Evolutionary conservation across 345 rosid genomes (phyloP).

Genomic region (Leavenworthia alabamica): DNA sequence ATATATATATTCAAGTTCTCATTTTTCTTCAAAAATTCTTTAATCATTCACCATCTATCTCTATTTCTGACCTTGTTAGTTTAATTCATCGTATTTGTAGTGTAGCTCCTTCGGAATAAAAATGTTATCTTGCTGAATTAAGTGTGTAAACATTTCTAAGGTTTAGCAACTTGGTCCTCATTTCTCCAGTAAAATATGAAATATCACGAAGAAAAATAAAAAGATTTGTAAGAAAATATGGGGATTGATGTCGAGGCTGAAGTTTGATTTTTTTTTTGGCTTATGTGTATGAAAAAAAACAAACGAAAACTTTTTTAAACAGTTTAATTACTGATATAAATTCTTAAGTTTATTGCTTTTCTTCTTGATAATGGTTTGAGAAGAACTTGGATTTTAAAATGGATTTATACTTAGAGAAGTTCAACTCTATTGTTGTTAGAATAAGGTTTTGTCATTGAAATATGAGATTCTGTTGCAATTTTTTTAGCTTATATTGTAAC

Average conservation of each 20-base stretch:
- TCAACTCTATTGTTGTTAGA: neutral
- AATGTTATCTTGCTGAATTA: too few relatives aligned
- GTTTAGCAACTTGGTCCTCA: too few relatives aligned
- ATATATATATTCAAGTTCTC: neutral
- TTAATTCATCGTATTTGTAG: neutral
- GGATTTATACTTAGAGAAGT: neutral
- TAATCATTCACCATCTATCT: neutral
- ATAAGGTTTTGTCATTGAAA: neutral
- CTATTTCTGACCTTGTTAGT: conserved; percentile 3
- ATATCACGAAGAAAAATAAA: neutral
- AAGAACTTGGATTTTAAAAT: neutral
- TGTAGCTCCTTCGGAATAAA: too few relatives aligned
- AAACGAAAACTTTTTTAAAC: neutral
- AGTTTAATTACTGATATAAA: neutral
- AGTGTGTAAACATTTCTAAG: too few relatives aligned
- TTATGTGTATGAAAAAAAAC: neutral
- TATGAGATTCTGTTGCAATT: neutral
- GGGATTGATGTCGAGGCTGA: neutral
- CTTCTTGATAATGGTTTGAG: neutral
- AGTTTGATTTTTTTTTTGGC: neutral
- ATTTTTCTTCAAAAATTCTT: neutral
- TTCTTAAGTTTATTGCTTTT: conserved; percentile 8
- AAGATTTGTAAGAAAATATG: neutral
- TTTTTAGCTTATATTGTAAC: neutral
- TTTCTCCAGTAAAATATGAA: neutral